Percentiles rank a stretch among this genome's conserved stretches.
phyloP scores from a whole-genome alignment of 2,329 filamentous ascomycete genomes.

The Davidsoniella virescens region DNA sequence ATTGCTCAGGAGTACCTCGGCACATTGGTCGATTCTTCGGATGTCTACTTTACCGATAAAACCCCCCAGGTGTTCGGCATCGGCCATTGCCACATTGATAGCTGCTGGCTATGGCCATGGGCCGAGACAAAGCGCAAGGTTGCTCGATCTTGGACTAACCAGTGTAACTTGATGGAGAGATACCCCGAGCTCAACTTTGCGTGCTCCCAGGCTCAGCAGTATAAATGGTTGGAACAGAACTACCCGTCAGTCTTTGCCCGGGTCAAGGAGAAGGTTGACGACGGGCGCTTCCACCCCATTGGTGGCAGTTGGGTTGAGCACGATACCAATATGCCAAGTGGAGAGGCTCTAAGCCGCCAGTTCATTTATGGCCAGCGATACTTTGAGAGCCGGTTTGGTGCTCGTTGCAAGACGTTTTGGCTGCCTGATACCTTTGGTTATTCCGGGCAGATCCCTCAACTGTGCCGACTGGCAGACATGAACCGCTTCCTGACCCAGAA shows the following conservation, averaged over 20 bases:
- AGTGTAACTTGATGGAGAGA: constrained; percentile 85
- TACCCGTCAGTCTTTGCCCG: constrained; percentile 83
- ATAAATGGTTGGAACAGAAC: constrained; percentile 84
- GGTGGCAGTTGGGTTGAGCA: constrained; percentile 98
- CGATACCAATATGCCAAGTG: constrained; percentile 92
- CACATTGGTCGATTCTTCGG: constrained; percentile 59
- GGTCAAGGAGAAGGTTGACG: constrained; percentile 79
- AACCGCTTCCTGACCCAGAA: constrained; percentile 94
- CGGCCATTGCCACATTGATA: constrained; percentile 95
- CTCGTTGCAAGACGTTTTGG: constrained; percentile 86
- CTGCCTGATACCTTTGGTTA: constrained; percentile 97
- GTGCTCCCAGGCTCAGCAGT: constrained; percentile 90
- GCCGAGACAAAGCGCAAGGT: constrained; percentile 96
- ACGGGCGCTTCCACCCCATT: constrained; percentile 84
- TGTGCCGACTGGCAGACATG: constrained; percentile 92
- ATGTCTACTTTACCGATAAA: constrained; percentile 65
- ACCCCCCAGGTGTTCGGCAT: constrained; percentile 72
- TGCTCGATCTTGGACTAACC: constrained; percentile 87
- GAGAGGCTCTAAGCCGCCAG: constrained; percentile 83
- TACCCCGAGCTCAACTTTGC: constrained; percentile 90
- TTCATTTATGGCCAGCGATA: constrained; percentile 92
- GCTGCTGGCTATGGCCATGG: constrained; percentile 97
- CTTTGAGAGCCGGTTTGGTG: constrained; percentile 84
- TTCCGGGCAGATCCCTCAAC: constrained; percentile 81
- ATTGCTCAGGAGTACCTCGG: constrained; percentile 76